phyloP scores from a whole-genome alignment of 345 rosid genomes.

The Boechera retrofracta region DNA sequence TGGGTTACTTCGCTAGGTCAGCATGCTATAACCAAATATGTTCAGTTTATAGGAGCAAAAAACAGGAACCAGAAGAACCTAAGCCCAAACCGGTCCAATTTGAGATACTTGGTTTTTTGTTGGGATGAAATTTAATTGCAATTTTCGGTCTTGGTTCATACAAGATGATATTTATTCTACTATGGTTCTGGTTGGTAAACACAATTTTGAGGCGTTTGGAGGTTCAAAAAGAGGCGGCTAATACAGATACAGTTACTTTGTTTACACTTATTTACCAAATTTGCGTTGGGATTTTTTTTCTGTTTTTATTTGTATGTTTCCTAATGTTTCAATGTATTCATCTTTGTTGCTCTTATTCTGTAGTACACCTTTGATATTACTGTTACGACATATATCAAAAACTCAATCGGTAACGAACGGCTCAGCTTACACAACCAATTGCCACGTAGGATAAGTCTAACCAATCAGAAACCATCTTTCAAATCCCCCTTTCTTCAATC shows the following conservation, averaged over 20 bases:
- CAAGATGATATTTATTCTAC: background rate
- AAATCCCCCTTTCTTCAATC: conserved; percentile 18
- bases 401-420: conserved; percentile 36
- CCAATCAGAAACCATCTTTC: conserved; percentile 35
- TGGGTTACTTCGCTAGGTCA: conserved; percentile 2
- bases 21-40: background rate
- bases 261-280: background rate
- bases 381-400: background rate
- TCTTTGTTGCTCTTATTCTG: background rate
- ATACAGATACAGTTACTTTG: background rate
- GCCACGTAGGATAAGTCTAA: conserved; percentile 40
- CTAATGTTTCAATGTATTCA: background rate
- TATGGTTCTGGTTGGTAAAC: conserved; percentile 7
- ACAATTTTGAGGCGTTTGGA: background rate
- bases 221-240: background rate
- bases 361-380: background rate
- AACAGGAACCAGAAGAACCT: background rate
- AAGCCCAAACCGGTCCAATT: background rate
- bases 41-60: background rate
- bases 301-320: background rate
- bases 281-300: background rate
- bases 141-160: conserved; percentile 6
- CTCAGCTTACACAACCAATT: conserved; percentile 20
- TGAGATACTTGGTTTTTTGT: conserved; percentile 12
- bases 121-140: background rate